Conservation (phyloP, 2,329 filamentous ascomycete genomes). For the Byssochlamys sp. region DNA sequence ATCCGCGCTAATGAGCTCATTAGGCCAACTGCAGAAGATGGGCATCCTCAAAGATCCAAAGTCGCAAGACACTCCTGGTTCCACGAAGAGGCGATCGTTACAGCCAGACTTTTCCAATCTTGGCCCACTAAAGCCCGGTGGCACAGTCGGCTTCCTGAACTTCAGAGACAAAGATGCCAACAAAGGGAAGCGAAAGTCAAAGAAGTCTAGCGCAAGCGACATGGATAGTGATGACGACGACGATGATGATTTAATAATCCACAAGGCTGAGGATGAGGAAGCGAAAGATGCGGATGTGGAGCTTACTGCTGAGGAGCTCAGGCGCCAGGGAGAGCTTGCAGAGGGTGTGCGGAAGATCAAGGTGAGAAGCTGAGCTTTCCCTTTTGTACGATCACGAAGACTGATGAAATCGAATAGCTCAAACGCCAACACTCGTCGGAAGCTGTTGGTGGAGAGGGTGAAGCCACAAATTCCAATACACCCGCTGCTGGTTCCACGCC, state of each 20-base stretch:
- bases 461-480: conserved; percentile 33
- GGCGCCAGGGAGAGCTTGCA: conserved; percentile 51
- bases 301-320: conserved; percentile 53
- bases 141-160: conserved; percentile 78
- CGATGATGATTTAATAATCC: conserved; percentile 55
- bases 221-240: conserved; percentile 72
- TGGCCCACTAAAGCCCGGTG: conserved; percentile 72
- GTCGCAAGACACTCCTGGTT: conserved; percentile 47
- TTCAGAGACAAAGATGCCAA: conserved; percentile 62
- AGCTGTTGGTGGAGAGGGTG: conserved; percentile 30
- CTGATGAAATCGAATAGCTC: conserved; percentile 36
- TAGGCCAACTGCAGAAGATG: conserved; percentile 94
- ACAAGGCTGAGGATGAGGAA: conserved; percentile 54
- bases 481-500: conserved; percentile 29
- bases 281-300: conserved; percentile 38
- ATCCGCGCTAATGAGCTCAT: conserved; percentile 5
- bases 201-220: conserved; percentile 43
- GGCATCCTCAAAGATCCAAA: conserved; percentile 68
- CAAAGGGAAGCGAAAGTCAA: conserved; percentile 58
- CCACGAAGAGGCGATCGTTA: conserved; percentile 67
- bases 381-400: not conserved
- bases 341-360: conserved; percentile 59
- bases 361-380: conserved; percentile 31
- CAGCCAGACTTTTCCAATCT: conserved; percentile 78
- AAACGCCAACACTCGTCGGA: conserved; percentile 59